Percentiles rank a stretch among this genome's conserved stretches.
Conservation (phyloP, 1,139 yeast genomes). For the Magnusiomyces magnusii region DNA sequence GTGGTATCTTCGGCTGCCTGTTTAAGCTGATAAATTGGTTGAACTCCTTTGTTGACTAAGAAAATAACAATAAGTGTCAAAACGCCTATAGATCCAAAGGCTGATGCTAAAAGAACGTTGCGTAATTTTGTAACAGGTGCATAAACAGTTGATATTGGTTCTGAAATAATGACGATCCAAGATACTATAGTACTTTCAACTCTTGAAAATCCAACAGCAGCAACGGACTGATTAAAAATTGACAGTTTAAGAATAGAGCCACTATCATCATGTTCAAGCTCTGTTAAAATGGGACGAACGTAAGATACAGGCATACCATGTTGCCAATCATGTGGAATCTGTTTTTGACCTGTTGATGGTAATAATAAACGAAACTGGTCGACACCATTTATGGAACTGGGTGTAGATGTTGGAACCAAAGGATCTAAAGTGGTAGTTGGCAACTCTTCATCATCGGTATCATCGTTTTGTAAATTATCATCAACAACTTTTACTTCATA, state of each 20-base stretch:
- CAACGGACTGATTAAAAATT: slow-evolving; percentile 38
- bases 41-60: slow-evolving; percentile 73
- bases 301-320: neutral
- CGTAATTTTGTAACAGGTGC: slow-evolving; percentile 56
- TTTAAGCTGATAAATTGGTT: slow-evolving; percentile 74
- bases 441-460: neutral
- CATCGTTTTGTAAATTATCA: too few relatives aligned
- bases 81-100: slow-evolving; percentile 69
- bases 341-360: slow-evolving; percentile 7
- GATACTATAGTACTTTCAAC: slow-evolving; percentile 43
- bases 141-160: slow-evolving; percentile 50
- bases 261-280: slow-evolving; percentile 15
- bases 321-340: neutral
- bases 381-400: neutral
- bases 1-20: slow-evolving; percentile 69
- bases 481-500: too few relatives aligned
- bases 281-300: neutral
- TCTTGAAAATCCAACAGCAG: slow-evolving; percentile 67
- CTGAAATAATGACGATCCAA: slow-evolving; percentile 81
- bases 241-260: slow-evolving; percentile 48
- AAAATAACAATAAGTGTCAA: slow-evolving; percentile 72
- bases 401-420: neutral
- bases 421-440: neutral
- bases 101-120: slow-evolving; percentile 68
- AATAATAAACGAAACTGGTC: neutral